Percentiles rank a stretch among this genome's conserved stretches.
These are phyloP conservation scores for Boletus rubescentipes DNA, from an alignment of 768 basidiomycete species.

Conservation along the genomic window DNA sequence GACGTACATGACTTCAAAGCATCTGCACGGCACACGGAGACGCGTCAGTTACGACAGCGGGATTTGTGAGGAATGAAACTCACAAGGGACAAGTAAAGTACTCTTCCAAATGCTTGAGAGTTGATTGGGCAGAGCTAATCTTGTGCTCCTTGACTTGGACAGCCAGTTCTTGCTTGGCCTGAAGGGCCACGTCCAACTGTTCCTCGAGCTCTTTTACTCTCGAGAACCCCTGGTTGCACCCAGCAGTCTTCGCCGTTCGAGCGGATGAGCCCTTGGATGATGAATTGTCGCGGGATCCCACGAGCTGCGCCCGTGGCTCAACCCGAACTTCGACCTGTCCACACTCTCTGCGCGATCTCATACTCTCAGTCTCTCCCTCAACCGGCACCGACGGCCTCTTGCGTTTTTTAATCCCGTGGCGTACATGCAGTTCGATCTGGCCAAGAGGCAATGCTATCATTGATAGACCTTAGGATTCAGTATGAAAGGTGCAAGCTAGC, in stretches of 20 bases:
- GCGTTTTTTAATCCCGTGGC: slow-evolving; percentile 9
- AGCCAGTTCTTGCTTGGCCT: slow-evolving; percentile 43
- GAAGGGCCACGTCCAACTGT: slow-evolving; percentile 37
- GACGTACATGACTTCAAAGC: slow-evolving; percentile 57
- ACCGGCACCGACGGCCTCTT: neutral
- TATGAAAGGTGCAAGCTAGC: neutral
- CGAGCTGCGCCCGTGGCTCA: neutral
- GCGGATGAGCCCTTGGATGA: neutral
- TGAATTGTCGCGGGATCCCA: slow-evolving; percentile 1
- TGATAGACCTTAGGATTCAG: slow-evolving; percentile 2
- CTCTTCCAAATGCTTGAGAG: slow-evolving; percentile 56
- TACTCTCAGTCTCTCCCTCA: neutral
- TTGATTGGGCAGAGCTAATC: slow-evolving; percentile 28
- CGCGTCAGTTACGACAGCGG: slow-evolving; percentile 12
- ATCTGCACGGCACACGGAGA: slow-evolving; percentile 38
- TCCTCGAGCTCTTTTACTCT: slow-evolving; percentile 45
- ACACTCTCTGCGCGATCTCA: slow-evolving; percentile 14
- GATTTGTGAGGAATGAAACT: slow-evolving; percentile 24
- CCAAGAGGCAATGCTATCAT: slow-evolving; percentile 7
- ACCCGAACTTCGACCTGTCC: slow-evolving; percentile 8
- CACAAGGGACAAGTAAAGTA: slow-evolving; percentile 66
- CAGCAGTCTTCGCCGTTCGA: neutral
- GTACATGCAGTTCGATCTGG: neutral
- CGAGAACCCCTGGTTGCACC: slow-evolving; percentile 35
- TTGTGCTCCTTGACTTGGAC: slow-evolving; percentile 43